Conservation (phyloP, 2,329 filamentous ascomycete genomes). For the Leptographium wingfieldii region DNA sequence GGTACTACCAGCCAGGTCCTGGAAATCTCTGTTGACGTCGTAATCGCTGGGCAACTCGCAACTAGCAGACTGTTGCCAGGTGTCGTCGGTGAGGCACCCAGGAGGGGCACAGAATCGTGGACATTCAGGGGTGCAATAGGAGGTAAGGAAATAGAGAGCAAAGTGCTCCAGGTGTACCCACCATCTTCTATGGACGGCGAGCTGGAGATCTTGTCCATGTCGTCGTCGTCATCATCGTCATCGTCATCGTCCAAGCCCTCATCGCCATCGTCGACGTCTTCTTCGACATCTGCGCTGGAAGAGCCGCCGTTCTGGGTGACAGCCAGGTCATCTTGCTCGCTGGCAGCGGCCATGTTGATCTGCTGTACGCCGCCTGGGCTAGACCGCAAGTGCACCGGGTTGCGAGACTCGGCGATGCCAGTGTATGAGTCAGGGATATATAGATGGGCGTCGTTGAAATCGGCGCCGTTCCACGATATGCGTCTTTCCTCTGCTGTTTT, state of each 20-base stretch:
- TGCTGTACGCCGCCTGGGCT: slow-evolving; percentile 12
- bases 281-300: slow-evolving; percentile 28
- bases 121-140: background rate
- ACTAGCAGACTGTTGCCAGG: background rate
- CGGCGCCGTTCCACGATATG: slow-evolving; percentile 37
- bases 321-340: slow-evolving; percentile 43
- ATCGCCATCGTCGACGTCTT: slow-evolving; percentile 17
- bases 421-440: slow-evolving; percentile 33
- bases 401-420: slow-evolving; percentile 18
- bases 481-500: slow-evolving; percentile 63
- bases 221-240: slow-evolving; percentile 56
- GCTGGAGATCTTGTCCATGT: slow-evolving; percentile 98
- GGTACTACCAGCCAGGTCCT: background rate
- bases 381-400: background rate
- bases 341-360: slow-evolving; percentile 16
- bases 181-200: slow-evolving; percentile 98
- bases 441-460: slow-evolving; percentile 28
- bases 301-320: slow-evolving; percentile 49
- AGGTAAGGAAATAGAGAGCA: background rate
- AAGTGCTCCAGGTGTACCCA: slow-evolving; percentile 48
- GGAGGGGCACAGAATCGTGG: slow-evolving; percentile 16
- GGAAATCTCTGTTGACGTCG: background rate
- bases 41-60: background rate
- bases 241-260: slow-evolving; percentile 55
- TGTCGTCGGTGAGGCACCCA: background rate